Evolutionary conservation across 805 yeast genomes (phyloP).

Genomic region (Wickerhamomyces canadensis): DNA sequence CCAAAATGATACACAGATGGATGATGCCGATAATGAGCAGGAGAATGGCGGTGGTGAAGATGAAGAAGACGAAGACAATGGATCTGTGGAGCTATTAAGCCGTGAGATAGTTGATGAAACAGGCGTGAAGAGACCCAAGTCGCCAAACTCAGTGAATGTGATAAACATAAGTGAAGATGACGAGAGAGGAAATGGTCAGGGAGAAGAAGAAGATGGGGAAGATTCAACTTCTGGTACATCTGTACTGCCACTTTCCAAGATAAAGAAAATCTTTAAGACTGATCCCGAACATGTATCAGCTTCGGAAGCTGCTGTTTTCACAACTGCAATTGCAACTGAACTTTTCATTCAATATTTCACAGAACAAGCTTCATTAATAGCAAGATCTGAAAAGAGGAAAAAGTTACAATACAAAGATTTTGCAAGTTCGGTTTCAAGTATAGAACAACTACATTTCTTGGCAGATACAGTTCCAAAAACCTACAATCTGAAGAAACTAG

Average conservation of each 20-base stretch:
- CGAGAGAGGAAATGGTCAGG: too few species aligned
- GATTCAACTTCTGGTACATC: constrained; percentile 27
- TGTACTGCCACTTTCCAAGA: constrained; percentile 58
- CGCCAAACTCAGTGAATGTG: background rate
- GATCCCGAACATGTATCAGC: constrained; percentile 70
- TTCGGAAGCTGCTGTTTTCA: constrained; percentile 66
- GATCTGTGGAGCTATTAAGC: background rate
- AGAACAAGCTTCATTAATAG: constrained; percentile 62
- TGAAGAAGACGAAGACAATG: constrained; percentile 8
- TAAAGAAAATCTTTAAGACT: constrained; percentile 65
- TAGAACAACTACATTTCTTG: constrained; percentile 58
- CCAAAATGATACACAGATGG: constrained; percentile 9
- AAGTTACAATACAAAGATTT: constrained; percentile 68
- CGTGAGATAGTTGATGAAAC: background rate
- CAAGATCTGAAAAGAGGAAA: constrained; percentile 62
- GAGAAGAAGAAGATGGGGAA: constrained; percentile 3
- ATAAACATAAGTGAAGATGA: constrained; percentile 1
- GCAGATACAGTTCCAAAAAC: constrained; percentile 65
- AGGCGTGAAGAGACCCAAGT: background rate
- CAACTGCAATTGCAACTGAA: constrained; percentile 75
- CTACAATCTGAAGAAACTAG: constrained; percentile 41
- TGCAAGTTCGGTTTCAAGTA: constrained; percentile 52
- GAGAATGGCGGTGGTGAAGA: too few species aligned
- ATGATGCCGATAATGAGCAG: constrained; percentile 8
- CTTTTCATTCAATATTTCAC: constrained; percentile 63